Base-by-base conservation (phyloP, 495 filamentous ascomycete genomes). In the Aspergillus indologenus region DNA sequence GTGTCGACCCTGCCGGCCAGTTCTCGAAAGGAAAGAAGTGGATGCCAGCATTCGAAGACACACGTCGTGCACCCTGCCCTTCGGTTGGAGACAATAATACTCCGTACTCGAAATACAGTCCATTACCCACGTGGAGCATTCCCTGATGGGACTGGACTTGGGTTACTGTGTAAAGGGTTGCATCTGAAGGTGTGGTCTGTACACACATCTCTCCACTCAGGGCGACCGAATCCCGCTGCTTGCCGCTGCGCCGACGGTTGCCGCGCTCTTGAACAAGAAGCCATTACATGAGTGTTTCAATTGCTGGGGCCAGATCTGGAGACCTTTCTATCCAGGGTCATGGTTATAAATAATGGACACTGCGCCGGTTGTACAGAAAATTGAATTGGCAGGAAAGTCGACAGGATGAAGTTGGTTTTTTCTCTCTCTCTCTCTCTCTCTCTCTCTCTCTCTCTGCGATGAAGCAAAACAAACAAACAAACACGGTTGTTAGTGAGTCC, bases 161-260 rank as follows among this genome's bases (percentile, higher is more conserved):
- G 19, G 20, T 19, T 15, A 48, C 3, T 9, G 5, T 40, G 12
- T 40, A 40, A 11, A 40, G 5, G 48, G 22, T 51, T 31, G 48
- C 15, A 24, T 19, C 34, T 40, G 34, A 40, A 40, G 34, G 34
- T 40, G 34, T 40, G 34, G 34, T 11, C 34, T 14, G 5, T 40
- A 40, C 34, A 40, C 34, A 40, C 12, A 7, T 40, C 34, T 8
- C 12, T 40, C 34, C 34, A 40, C 34, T 14, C 34, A 40, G 23
- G 24, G 48, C 14, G 9, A 15, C 21, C 15, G 23, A 51, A 51
- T 51, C 23, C 48, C 48, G 48, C 18, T n/a, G 22, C 48, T 51
- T 51, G 48, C 48, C 45, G 45, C 45, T 19, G 45, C 45, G 45
- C 45, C 48, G 48, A 51, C 48, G 48, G 7, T 51, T 51, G 6